phyloP scores from a whole-genome alignment of 805 yeast species.

The Yarrowia sp. region DNA sequence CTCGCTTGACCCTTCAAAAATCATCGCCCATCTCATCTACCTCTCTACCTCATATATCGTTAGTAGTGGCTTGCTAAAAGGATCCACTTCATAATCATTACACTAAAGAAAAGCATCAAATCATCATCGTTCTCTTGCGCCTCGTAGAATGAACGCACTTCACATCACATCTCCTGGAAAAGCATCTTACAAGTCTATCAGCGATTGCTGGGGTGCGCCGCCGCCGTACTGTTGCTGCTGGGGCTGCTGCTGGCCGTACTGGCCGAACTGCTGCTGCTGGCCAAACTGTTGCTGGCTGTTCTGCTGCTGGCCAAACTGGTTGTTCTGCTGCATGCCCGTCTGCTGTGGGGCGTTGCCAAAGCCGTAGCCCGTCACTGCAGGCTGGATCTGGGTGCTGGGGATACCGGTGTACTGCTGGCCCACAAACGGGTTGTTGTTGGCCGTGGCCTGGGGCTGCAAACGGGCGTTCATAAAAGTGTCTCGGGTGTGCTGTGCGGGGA shows the following conservation, averaged over 20 bases:
- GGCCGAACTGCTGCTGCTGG: conserved; percentile 38
- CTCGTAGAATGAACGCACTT: too few relatives aligned
- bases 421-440: conserved; percentile 62
- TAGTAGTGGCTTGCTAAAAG: conserved; percentile 21
- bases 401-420: conserved; percentile 77
- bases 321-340: conserved; percentile 40
- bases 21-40: background rate
- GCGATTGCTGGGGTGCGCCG: conserved; percentile 36
- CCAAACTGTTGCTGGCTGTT: conserved; percentile 41
- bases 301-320: conserved; percentile 41
- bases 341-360: conserved; percentile 75
- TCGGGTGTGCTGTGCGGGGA: conserved; percentile 91
- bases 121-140: conserved; percentile 5
- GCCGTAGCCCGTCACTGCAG: conserved; percentile 92
- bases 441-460: conserved; percentile 46
- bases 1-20: too few relatives aligned
- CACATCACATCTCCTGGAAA: background rate
- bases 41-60: background rate
- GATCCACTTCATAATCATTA: conserved; percentile 36
- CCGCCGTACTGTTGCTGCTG: conserved; percentile 38
- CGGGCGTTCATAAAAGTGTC: conserved; percentile 88
- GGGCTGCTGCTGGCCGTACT: conserved; percentile 40
- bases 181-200: conserved; percentile 36
- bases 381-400: conserved; percentile 68
- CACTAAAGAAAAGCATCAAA: conserved; percentile 37